Evolutionary conservation across 805 yeast genomes (phyloP).

Genomic region (Candida schatavii): DNA sequence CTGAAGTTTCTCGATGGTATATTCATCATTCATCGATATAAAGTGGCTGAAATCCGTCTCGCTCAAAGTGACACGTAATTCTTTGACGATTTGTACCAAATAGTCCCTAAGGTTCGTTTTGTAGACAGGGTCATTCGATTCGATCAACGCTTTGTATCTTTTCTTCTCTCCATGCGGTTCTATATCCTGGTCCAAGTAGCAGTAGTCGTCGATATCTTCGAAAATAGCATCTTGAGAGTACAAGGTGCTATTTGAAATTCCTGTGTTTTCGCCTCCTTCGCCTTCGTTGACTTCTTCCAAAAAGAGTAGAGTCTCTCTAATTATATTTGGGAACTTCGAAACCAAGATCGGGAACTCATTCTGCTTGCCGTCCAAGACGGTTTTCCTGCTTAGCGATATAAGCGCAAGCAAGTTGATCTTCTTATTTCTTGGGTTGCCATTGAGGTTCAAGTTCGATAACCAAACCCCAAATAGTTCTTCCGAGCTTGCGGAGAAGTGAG

Average conservation of each 20-base stretch:
- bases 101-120: conserved; percentile 47
- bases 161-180: conserved; percentile 42
- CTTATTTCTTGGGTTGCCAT: conserved; percentile 72
- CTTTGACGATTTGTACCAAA: conserved; percentile 30
- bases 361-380: conserved; percentile 27
- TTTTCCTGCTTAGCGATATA: conserved; percentile 35
- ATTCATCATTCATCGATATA: conserved; percentile 33
- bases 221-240: conserved; percentile 36
- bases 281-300: conserved; percentile 75
- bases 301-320: conserved; percentile 40
- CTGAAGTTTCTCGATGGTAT: conserved; percentile 31
- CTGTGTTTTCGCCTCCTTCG: conserved; percentile 19
- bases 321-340: conserved; percentile 22
- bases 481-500: conserved; percentile 24
- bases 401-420: conserved; percentile 68
- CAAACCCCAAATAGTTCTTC: conserved; percentile 29
- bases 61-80: conserved; percentile 22
- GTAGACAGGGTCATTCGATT: conserved; percentile 32
- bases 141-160: conserved; percentile 32
- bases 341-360: conserved; percentile 14
- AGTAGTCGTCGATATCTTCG: conserved; percentile 42
- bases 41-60: conserved; percentile 32
- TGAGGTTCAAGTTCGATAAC: conserved; percentile 43
- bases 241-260: too few relatives aligned
- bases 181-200: conserved; percentile 39